Percentiles rank a stretch among this genome's conserved stretches.
Conservation (phyloP, 2,329 filamentous ascomycete species). For the Penicillium sp. region DNA sequence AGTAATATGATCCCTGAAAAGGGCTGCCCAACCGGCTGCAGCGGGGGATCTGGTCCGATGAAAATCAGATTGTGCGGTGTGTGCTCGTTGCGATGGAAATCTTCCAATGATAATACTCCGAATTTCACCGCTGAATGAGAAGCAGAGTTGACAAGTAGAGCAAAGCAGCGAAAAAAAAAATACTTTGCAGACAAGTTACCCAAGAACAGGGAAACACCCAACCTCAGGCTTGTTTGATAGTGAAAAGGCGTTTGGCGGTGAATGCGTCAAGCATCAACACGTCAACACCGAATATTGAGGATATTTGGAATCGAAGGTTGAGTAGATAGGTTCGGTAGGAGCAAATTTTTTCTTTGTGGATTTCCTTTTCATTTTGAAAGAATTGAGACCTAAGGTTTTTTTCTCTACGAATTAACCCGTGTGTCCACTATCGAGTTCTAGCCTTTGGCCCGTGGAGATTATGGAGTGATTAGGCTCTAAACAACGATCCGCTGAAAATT, state of each 20-base stretch:
- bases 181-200: background rate
- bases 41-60: constrained; percentile 3
- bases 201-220: background rate
- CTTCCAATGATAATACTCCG: background rate
- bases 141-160: background rate
- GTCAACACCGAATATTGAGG: background rate
- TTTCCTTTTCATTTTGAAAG: background rate
- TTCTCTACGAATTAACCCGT: background rate
- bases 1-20: background rate
- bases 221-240: background rate
- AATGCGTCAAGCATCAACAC: background rate
- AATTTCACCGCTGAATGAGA: constrained; percentile 2
- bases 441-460: constrained; percentile 1
- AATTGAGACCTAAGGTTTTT: background rate
- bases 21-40: constrained; percentile 3
- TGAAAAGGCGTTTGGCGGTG: background rate
- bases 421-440: background rate
- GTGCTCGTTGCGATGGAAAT: constrained; percentile 1
- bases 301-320: background rate
- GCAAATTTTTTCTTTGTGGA: background rate
- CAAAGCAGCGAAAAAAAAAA: background rate
- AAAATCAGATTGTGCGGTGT: constrained; percentile 7
- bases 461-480: background rate
- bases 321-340: background rate
- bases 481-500: background rate